Conservation (phyloP, 108 stramenopile genomes). For the Skeletonema grethae region DNA sequence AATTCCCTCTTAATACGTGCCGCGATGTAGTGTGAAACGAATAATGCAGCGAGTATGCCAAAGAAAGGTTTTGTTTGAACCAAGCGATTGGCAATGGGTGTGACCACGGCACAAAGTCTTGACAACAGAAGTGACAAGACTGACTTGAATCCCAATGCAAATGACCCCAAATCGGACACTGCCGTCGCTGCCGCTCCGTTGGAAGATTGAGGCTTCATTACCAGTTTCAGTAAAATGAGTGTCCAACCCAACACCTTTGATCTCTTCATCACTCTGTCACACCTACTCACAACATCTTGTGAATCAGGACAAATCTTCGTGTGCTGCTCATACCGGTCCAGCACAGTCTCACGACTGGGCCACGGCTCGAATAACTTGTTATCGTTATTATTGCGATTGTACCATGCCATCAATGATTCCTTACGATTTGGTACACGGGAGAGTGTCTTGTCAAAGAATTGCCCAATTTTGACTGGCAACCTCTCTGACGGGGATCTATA, state of each 20-base stretch:
- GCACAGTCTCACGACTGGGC: conserved; percentile 48
- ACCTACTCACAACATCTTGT: conserved; percentile 56
- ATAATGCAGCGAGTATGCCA: conserved; percentile 10
- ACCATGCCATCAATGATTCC: conserved; percentile 41
- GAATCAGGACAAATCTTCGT: conserved; percentile 61
- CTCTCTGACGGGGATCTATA: conserved; percentile 58
- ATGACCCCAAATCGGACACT: background rate
- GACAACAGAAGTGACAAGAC: background rate
- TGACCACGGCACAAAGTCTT: background rate
- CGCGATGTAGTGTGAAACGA: conserved; percentile 9
- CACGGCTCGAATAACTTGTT: conserved; percentile 26
- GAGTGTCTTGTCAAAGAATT: conserved; percentile 68
- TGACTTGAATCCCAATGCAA: background rate
- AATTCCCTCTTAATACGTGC: conserved; percentile 23
- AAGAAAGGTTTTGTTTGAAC: background rate
- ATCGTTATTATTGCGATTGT: conserved; percentile 13
- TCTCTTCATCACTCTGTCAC: conserved; percentile 29
- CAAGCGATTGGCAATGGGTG: background rate
- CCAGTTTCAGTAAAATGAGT: conserved; percentile 15
- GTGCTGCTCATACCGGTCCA: conserved; percentile 67
- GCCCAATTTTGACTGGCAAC: conserved; percentile 43
- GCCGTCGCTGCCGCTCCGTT: background rate
- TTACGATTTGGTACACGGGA: conserved; percentile 59
- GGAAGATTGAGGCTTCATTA: background rate
- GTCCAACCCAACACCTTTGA: conserved; percentile 20